Base-by-base conservation (phyloP, 352 stramenopile species). In the Pythium plurisporium region DNA sequence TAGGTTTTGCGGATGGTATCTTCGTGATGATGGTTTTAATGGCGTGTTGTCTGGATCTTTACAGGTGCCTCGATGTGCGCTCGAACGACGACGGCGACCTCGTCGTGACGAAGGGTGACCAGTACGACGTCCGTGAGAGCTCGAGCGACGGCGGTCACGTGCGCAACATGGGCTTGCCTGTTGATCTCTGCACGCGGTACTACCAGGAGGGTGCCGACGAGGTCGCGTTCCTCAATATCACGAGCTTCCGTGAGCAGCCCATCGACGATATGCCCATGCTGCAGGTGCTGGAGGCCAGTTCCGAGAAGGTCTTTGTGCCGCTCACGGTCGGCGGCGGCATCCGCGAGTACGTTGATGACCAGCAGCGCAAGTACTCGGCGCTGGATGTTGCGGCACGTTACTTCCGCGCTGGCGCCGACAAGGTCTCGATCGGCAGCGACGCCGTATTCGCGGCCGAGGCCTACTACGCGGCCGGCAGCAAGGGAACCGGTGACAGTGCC, bases 161-260 rank as follows among this genome's bases (percentile, higher is more conserved):
- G 17, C 85, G 97, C 59, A 99, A 99, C 74, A 95, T 99, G 62
- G 97, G 97, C 61, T 98, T 99, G 66, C 96, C 97, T 3, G 96
- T 99, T 12, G 83, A 96, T 14, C 70, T 99, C 30, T 97, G 92
- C 57, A 79, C 77, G 40, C 86, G 94, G 14, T 99, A 99, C 73
- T 99, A 98, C 75, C 69, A 97, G 15, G 96, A 99, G 48, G 81
- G 96, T 22, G 96, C 91, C 12, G 96, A 99, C 59, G 96, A 99
- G 68, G 95, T 99, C 62, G 86, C 91, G 22, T 99, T 99, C 72
- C 75, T 99, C 30, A 99, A 99, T 80, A 99, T 99, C 61, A 99
- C 94, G n/a, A 98, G 88, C 67, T 99, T 99, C 69, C 82, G 96
- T 29, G 90, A 98, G 66, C 91, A 97, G 51, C 93, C 97, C 9